These are phyloP conservation scores for Xylaria sp. DNA, from an alignment of 2,329 filamentous ascomycete genomes.

Conservation along the genomic window DNA sequence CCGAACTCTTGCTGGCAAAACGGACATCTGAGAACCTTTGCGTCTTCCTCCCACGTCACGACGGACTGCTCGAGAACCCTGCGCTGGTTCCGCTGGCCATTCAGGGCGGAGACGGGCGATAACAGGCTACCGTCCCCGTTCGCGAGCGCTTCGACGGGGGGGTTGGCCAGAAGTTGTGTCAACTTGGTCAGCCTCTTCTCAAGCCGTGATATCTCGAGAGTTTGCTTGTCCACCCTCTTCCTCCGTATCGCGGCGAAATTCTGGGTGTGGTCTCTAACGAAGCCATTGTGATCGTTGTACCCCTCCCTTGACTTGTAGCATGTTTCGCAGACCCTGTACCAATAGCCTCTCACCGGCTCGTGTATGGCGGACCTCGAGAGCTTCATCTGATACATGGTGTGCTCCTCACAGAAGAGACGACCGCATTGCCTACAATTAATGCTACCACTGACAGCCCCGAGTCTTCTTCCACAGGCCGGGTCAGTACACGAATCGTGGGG, in stretches of 20 bases:
- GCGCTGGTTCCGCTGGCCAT: constrained; percentile 74
- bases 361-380: constrained; percentile 86
- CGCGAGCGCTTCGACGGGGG: constrained; percentile 63
- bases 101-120: constrained; percentile 64
- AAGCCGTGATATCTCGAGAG: constrained; percentile 84
- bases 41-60: constrained; percentile 94
- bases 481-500: constrained; percentile 84
- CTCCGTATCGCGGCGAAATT: constrained; percentile 73
- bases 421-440: constrained; percentile 96
- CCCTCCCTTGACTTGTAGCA: constrained; percentile 96
- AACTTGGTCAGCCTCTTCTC: constrained; percentile 92
- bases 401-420: constrained; percentile 91
- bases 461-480: constrained; percentile 78
- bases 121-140: constrained; percentile 60
- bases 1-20: constrained; percentile 97
- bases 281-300: constrained; percentile 86
- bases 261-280: constrained; percentile 73
- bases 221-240: constrained; percentile 80
- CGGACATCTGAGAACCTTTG: constrained; percentile 78
- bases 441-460: constrained; percentile 80
- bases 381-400: constrained; percentile 99
- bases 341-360: constrained; percentile 87
- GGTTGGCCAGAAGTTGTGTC: constrained; percentile 79
- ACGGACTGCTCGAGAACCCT: constrained; percentile 89
- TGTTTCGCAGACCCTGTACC: constrained; percentile 97